Base-by-base conservation (phyloP, 129 eudicot genomes). In the Helianthus tuberosus region DNA sequence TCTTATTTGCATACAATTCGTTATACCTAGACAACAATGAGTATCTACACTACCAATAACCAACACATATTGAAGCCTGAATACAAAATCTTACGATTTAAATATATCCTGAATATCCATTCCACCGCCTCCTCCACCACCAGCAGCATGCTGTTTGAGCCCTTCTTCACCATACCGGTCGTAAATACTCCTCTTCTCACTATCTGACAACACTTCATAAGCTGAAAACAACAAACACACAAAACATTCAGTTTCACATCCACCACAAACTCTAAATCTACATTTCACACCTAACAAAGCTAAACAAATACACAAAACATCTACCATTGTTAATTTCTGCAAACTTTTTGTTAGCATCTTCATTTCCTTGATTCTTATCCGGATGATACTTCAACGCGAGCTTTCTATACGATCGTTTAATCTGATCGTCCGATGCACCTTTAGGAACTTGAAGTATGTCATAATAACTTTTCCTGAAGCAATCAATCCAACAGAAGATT, bases 161-260 rank as follows among this genome's bases (percentile, higher is more conserved):
- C 99, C 99, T 54, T 95, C 99, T 59, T 95, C 99, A 27, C 99
- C 99, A 65, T 95, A 95, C 60, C 89, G 79, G 69, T 95, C 99
- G 52, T 95, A 95, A 47, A 95, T 89, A 15, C 83, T 79, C 84
- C 99, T 95, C 90, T 95, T 95, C 72, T 95, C 99, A 77, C 90
- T 82, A 71, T 95, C 90, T 1, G 97, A 88, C 17, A 95, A 58
- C 77, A 95, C 97, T 79, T 95, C 99, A 71, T 95, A 95, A 74
- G 99, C 99, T 95, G 81, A 51, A 67, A 55, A 36, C 10, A 54
- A 58, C 55, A 12, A 73, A 20, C 67, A 73, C 39, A 70, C 51
- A 72, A 38, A 70, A 79, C 77, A 59, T 58, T 69, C 50, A 74
- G 11, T 13, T 44, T 61, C 14, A 46, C 71, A 50, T 32, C 6